A percentile compares a stretch with the other conserved stretches of the same genome.
Evolutionary conservation across 1,284 basidiomycete species (phyloP).

Genomic region (Cutaneotrichosporon cavernicola): DNA sequence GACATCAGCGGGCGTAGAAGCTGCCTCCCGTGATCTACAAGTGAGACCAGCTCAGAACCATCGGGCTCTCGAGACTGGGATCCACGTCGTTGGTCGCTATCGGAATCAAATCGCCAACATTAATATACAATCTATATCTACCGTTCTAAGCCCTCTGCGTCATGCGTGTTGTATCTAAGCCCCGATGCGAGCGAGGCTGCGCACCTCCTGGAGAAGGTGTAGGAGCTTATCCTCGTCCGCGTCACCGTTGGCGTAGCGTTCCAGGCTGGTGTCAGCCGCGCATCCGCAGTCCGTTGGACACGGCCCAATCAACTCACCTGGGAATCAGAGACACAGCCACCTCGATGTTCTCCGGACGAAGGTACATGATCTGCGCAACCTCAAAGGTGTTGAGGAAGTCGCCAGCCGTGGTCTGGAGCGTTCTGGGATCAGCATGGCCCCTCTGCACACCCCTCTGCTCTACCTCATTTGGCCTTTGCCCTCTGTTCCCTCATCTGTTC

Average conservation of each 20-base stretch:
- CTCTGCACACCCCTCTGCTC: neutral
- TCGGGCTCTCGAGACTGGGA: too few relatives aligned
- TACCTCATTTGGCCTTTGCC: neutral
- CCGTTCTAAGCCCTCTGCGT: neutral
- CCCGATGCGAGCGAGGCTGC: conserved; percentile 36
- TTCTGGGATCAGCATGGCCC: conserved; percentile 22
- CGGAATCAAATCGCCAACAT: too few relatives aligned
- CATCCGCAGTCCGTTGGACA: too few relatives aligned
- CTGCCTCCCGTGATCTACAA: too few relatives aligned
- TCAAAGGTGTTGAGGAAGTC: conserved; percentile 49
- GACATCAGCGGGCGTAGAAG: too few relatives aligned
- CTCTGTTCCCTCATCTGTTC: neutral
- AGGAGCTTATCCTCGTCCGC: conserved; percentile 37
- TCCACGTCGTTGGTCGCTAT: too few relatives aligned
- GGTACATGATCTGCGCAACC: conserved; percentile 49
- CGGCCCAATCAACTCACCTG: conserved; percentile 31
- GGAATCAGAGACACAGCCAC: conserved; percentile 48
- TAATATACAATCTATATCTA: conserved; percentile 7
- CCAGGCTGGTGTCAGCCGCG: conserved; percentile 33
- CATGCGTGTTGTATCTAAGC: neutral
- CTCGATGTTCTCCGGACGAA: conserved; percentile 44
- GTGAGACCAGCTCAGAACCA: too few relatives aligned
- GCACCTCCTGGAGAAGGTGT: conserved; percentile 41
- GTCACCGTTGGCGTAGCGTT: conserved; percentile 42
- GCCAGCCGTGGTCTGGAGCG: conserved; percentile 32